Evolutionary conservation across 805 yeast genomes (phyloP), one percentile per base, ranked within the genome.

Genomic region (Starmerella gropengiesseri): DNA sequence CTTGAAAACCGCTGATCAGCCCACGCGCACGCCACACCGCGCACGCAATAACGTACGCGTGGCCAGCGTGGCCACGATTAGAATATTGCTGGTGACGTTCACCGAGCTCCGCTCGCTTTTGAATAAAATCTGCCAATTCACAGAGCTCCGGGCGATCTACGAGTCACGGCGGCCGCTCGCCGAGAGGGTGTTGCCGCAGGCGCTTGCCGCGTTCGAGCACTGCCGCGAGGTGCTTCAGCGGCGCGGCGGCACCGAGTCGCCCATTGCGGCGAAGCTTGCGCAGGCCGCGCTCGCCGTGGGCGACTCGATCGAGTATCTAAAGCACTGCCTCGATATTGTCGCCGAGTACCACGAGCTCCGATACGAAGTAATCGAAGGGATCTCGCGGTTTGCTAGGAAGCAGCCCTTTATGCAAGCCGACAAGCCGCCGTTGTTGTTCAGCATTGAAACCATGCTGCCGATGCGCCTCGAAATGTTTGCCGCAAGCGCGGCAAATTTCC

Each of bases 201-300:
- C 37, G 4, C 7, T 31, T 13, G 33, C 12, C 11, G 44, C 43
- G 12, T 40, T 37, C 14, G 48, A 41, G 22, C 31, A 21, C 34
- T 44, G 46, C 25, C 40, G 38, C 13, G 25, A 37, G 7, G 31
- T 27, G 9, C 21, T 47, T 21, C n/a, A 26, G 16, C 27, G 23
- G 28, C 31, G 34, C 27, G 50, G 50, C 3, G 40, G 46, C 20
- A 36, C 40, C 4, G 33, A 47, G n/a, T 26, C 46, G 3, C 48
- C 50, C 9, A 22, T 36, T 3, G 48, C 48, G 2, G 25, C 45
- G 4, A 47, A 44, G 18, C 41, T 47, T 2, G 45, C 43, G 2
- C 25, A 12, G 16, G 22, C 34, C 17, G 47, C 50, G 5, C 35
- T 40, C 17, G 27, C 35, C 2, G 34, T 43, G 13, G 26, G 39